phyloP scores from a whole-genome alignment of 768 basidiomycete species.

The Lentinula edodes region DNA sequence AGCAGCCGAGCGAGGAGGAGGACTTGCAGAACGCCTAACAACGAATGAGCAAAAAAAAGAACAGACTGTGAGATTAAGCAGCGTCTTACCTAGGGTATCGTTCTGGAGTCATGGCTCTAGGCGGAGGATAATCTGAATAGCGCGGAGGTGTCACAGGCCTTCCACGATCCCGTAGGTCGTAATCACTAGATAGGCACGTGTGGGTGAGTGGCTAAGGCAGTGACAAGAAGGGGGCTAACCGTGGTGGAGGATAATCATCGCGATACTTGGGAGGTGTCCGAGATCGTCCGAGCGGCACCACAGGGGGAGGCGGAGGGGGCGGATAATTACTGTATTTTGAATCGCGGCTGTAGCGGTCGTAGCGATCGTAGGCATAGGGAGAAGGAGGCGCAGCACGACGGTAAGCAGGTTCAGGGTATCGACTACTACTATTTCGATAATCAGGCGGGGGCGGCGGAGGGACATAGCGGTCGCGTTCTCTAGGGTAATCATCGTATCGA shows the following conservation, averaged over 20 bases:
- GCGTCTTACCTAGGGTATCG: conserved; percentile 31
- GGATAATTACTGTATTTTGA: conserved; percentile 30
- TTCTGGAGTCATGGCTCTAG: conserved; percentile 22
- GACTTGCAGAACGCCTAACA: conserved; percentile 66
- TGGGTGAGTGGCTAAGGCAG: background rate
- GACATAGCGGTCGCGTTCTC: conserved; percentile 47
- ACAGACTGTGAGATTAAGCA: background rate
- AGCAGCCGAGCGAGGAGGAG: conserved; percentile 41
- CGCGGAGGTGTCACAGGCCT: conserved; percentile 51
- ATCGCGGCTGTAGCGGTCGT: conserved; percentile 61
- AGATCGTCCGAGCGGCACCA: conserved; percentile 32
- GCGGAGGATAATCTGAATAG: conserved; percentile 45
- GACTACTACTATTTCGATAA: conserved; percentile 36
- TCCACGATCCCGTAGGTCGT: conserved; percentile 39
- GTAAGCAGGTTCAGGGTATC: conserved; percentile 51
- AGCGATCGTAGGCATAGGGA: conserved; percentile 42
- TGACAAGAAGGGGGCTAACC: conserved; percentile 33
- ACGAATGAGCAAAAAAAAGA: conserved; percentile 24
- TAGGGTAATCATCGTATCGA: conserved; percentile 69
- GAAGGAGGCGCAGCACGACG: conserved; percentile 45
- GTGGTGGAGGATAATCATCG: conserved; percentile 55
- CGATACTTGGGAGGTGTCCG: conserved; percentile 53
- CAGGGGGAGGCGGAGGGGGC: conserved; percentile 39
- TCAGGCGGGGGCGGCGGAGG: conserved; percentile 45
- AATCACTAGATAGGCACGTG: conserved; percentile 38